Base-by-base conservation (phyloP, 805 yeast genomes). In the Saitoella complicata region DNA sequence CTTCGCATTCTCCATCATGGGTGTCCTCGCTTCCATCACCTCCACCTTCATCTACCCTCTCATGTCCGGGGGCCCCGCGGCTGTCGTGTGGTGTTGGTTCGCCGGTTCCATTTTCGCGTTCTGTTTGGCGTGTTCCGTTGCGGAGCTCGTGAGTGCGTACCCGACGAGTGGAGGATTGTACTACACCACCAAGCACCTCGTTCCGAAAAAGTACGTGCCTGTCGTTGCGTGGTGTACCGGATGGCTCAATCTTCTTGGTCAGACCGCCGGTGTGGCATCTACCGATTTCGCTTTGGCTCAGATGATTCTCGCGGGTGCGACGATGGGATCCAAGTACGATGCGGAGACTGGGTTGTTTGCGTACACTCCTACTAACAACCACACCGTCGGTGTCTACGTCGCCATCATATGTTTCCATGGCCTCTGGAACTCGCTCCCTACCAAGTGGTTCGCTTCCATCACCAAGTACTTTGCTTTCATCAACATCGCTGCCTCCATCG, bases 1-100 rank as follows among this genome's bases (percentile, higher is more conserved):
- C 3, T 75, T 75, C 50, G 80, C 80, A 3, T 69, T 75, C 38
- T 72, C 78, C 31, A 75, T 76, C 50, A 76, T 78, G 58, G 81
- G 82, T 12, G 63, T 76, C 40, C 69, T 75, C 59, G 81, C 82
- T 9, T 73, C 80, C 37, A 70, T 75, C 33, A 66, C 79, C 7
- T 72, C 78, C 33, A 73, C 77, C 7, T 62, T 68, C 40, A 45
- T 59, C 44, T 70, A 69, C 51, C 74, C 75, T 6, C 55, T 70
- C 35, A 41, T 44, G n/a, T 60, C 73, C 6, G 76, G 78, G 9
- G 83, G 82, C 3, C 75, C 80, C 6, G 76, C 76, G n/a, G 70
- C 76, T 1, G 68, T 68, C 12, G 71, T 73, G 7, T 76, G 80
- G 80, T 72, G 77, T 44, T 76, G 80, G 80, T 59, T 72, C 46